Conservation (phyloP, 2,329 filamentous ascomycete species). For the Microsporum audouinii region DNA sequence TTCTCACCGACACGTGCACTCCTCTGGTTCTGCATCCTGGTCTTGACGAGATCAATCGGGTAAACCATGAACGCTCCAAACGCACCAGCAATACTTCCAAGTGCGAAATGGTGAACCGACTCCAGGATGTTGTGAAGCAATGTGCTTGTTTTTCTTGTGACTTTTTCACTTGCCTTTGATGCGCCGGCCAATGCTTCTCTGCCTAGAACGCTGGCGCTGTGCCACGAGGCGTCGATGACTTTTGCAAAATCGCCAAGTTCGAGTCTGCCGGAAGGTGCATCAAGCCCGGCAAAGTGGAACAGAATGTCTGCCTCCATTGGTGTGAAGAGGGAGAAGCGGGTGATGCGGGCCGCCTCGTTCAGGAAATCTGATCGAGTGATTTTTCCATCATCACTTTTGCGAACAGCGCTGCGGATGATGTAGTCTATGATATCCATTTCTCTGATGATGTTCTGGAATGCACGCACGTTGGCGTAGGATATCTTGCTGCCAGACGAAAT, state of each 20-base stretch:
- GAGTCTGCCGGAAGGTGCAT: slow-evolving; percentile 76
- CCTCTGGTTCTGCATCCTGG: slow-evolving; percentile 94
- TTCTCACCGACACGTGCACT: slow-evolving; percentile 68
- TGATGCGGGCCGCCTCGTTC: slow-evolving; percentile 81
- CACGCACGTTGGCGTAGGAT: slow-evolving; percentile 92
- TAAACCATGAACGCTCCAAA: slow-evolving; percentile 99
- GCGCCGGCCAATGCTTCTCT: slow-evolving; percentile 34
- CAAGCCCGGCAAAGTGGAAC: slow-evolving; percentile 93
- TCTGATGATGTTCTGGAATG: slow-evolving; percentile 94
- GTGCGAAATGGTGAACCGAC: slow-evolving; percentile 77
- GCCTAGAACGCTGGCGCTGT: slow-evolving; percentile 50
- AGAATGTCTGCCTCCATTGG: slow-evolving; percentile 98
- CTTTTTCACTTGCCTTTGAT: slow-evolving; percentile 39
- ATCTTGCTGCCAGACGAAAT: slow-evolving; percentile 86
- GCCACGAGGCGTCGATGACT: slow-evolving; percentile 89
- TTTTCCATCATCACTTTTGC: slow-evolving; percentile 75
- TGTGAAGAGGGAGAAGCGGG: slow-evolving; percentile 89
- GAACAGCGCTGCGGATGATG: slow-evolving; percentile 75
- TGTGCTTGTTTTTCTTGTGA: slow-evolving; percentile 44
- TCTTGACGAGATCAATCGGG: slow-evolving; percentile 97
- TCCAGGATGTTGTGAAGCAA: slow-evolving; percentile 56
- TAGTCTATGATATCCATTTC: slow-evolving; percentile 97
- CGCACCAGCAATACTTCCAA: slow-evolving; percentile 83
- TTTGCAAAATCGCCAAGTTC: slow-evolving; percentile 79
- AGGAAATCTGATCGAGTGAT: slow-evolving; percentile 91